A percentile compares a stretch with the other conserved stretches of the same genome.
These are phyloP conservation scores for Phoma herbarum DNA, from an alignment of 2,329 filamentous ascomycete species.

Conservation along the genomic window DNA sequence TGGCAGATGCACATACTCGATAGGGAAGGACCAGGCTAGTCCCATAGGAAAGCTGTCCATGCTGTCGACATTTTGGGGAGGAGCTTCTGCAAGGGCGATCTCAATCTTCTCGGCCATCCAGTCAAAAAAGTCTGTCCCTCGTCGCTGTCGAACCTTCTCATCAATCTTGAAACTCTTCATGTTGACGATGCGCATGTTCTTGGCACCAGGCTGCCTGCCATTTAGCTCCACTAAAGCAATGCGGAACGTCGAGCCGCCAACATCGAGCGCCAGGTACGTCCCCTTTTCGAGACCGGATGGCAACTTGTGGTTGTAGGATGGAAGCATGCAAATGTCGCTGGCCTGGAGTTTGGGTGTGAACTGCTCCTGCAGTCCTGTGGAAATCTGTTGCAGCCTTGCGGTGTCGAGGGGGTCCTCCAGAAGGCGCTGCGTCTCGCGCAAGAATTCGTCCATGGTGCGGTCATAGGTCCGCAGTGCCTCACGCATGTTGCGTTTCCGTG, in stretches of 20 bases:
- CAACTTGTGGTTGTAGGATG: constrained; percentile 69
- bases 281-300: constrained; percentile 68
- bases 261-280: constrained; percentile 69
- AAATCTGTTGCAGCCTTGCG: constrained; percentile 55
- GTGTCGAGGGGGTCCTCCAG: constrained; percentile 56
- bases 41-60: constrained; percentile 63
- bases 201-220: constrained; percentile 56
- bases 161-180: constrained; percentile 66
- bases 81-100: constrained; percentile 58
- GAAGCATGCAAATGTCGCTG: constrained; percentile 70
- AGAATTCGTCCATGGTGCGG: constrained; percentile 59
- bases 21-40: constrained; percentile 72
- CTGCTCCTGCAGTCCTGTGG: constrained; percentile 57
- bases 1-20: constrained; percentile 56
- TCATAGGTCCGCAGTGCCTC: constrained; percentile 53
- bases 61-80: constrained; percentile 49
- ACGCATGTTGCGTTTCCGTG: constrained; percentile 44
- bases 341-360: constrained; percentile 63
- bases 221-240: constrained; percentile 67
- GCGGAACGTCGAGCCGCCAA: constrained; percentile 72
- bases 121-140: constrained; percentile 68
- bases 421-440: constrained; percentile 54
- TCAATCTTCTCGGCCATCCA: constrained; percentile 71
- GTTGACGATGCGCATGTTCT: constrained; percentile 63
- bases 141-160: constrained; percentile 62